Base-by-base conservation (phyloP, 345 rosid genomes). In the Laguncularia racemosa region DNA sequence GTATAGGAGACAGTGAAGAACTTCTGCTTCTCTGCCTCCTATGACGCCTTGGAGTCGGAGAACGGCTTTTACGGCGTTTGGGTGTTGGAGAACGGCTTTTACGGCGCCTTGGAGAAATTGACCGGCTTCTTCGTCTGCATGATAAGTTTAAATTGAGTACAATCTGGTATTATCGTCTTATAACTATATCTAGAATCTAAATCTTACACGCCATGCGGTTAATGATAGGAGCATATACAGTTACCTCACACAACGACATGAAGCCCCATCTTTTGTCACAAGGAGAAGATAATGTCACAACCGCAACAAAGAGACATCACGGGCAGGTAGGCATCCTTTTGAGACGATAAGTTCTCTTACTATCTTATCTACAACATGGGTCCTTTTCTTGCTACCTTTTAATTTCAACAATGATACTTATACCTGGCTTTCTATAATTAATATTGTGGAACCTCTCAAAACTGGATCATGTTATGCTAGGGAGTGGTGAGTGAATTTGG, bases 241-340 rank as follows among this genome's bases (percentile, higher is more conserved):
- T 93, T 93, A 93, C 99, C 99, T 93, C 95, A 79, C 57, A 78
- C 81, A 85, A 70, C 82, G 89, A 77, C 74, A 81, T 79, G 92
- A 75, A 78, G 85, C 97, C 81, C 99, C 99, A 84, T 75, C 95
- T 73, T 82, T 89, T 80, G 84, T 78, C 91, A 91, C 74, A 93
- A 20, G 93, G 83, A 75, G 99, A 85, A 85, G 95, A 78, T 77
- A 89, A 84, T 60, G 82, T 82, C 84, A 83, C 67, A 81, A 85
- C 71, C 75, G 86, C 40, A 82, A 79, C 86, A 85, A 85, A 73
- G 70, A 82, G 84, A 80, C 82, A 76, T 84, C 70, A 89, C 76
- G 81, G 72, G 81, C 76, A 71, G 59, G 77, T 85, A 84, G 73
- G 73, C 78, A 84, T 77, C 84, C 84, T 81, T 48, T 33, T 19